phyloP scores from a whole-genome alignment of 2,329 filamentous ascomycete genomes.

The Daldinia eschscholtzii region DNA sequence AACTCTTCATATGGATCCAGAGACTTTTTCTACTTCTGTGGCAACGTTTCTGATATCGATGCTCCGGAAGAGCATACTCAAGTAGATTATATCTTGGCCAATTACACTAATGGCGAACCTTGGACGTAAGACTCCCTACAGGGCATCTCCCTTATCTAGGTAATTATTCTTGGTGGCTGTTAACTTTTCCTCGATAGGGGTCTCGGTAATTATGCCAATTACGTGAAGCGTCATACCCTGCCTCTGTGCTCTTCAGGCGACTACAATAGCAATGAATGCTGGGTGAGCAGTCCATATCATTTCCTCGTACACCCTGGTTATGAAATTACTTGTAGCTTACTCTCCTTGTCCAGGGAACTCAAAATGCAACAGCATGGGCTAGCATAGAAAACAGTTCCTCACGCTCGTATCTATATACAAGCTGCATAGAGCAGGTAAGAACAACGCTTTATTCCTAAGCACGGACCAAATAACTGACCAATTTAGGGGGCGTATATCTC shows the following conservation, averaged over 20 bases:
- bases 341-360: constrained; percentile 44
- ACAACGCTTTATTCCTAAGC: neutral
- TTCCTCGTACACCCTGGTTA: neutral
- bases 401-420: constrained; percentile 64
- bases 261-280: constrained; percentile 60
- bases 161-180: neutral
- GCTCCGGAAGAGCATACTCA: constrained; percentile 58
- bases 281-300: constrained; percentile 51
- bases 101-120: constrained; percentile 62
- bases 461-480: constrained; percentile 1
- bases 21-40: constrained; percentile 66
- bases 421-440: constrained; percentile 59
- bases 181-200: constrained; percentile 45
- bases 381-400: constrained; percentile 56
- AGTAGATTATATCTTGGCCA: constrained; percentile 60
- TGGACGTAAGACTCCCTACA: constrained; percentile 55
- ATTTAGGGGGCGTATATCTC: constrained; percentile 61
- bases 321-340: neutral
- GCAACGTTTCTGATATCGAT: constrained; percentile 62
- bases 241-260: constrained; percentile 58
- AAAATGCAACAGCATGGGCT: constrained; percentile 59
- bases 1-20: constrained; percentile 54
- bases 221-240: constrained; percentile 61
- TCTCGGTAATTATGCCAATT: constrained; percentile 65
- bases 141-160: neutral